Percentiles rank a stretch among this genome's conserved stretches.
Conservation (phyloP, 805 yeast species). For the Ogataea thermomethanolica region DNA sequence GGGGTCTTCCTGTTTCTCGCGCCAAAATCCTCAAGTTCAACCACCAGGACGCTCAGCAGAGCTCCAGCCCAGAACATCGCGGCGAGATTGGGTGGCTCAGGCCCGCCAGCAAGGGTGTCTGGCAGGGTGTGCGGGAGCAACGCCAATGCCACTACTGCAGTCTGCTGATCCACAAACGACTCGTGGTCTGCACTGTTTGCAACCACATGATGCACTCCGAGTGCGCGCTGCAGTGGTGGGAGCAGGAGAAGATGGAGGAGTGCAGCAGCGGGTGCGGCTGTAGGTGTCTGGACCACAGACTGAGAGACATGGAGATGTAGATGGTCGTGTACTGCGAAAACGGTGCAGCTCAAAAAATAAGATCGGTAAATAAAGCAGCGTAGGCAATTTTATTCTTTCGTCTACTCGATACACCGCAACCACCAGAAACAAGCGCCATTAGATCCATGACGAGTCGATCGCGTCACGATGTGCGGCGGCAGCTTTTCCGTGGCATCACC, state of each 20-base stretch:
- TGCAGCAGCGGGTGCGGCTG: slow-evolving; percentile 92
- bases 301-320: slow-evolving; percentile 11
- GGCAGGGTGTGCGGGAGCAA: slow-evolving; percentile 16
- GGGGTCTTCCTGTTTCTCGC: slow-evolving; percentile 83
- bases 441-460: slow-evolving; percentile 23
- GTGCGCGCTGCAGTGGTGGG: slow-evolving; percentile 86
- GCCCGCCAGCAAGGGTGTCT: slow-evolving; percentile 15
- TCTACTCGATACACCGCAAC: background rate
- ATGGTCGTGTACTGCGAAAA: slow-evolving; percentile 4
- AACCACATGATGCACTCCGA: slow-evolving; percentile 74
- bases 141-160: slow-evolving; percentile 67
- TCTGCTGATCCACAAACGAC: slow-evolving; percentile 52
- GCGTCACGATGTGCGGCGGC: slow-evolving; percentile 32
- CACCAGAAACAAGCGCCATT: background rate
- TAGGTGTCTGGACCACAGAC: slow-evolving; percentile 42
- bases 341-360: background rate
- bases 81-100: slow-evolving; percentile 31
- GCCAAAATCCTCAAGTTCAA: slow-evolving; percentile 76
- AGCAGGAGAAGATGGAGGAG: slow-evolving; percentile 39
- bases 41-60: slow-evolving; percentile 27
- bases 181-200: slow-evolving; percentile 69
- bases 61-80: slow-evolving; percentile 22
- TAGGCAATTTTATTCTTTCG: background rate
- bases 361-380: background rate
- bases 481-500: slow-evolving; percentile 34